Evolutionary conservation across 2,329 filamentous ascomycete species (phyloP).

Genomic region (Parafenestella ontariensis): DNA sequence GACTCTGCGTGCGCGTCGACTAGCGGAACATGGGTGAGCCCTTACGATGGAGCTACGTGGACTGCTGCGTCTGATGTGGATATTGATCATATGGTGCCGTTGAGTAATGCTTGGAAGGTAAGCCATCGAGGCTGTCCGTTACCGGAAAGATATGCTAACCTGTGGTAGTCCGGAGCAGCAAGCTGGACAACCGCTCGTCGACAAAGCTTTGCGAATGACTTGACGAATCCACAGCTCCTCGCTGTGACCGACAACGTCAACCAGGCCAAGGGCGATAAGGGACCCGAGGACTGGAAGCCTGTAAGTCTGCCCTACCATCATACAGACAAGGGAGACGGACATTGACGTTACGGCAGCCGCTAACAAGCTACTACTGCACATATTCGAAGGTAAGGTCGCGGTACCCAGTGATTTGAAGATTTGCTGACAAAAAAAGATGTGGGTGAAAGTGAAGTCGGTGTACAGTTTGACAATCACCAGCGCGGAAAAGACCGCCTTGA

Average conservation of each 20-base stretch:
- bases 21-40: slow-evolving; percentile 72
- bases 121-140: slow-evolving; percentile 19
- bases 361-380: slow-evolving; percentile 72
- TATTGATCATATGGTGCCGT: slow-evolving; percentile 83
- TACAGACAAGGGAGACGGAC: not conserved
- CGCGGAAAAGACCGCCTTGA: slow-evolving; percentile 74
- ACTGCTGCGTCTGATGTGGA: slow-evolving; percentile 73
- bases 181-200: slow-evolving; percentile 74
- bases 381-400: slow-evolving; percentile 66
- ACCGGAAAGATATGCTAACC: not conserved
- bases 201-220: slow-evolving; percentile 77
- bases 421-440: slow-evolving; percentile 51
- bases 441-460: slow-evolving; percentile 78
- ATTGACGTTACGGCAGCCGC: slow-evolving; percentile 13
- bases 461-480: slow-evolving; percentile 73
- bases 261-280: slow-evolving; percentile 73
- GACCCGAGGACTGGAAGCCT: slow-evolving; percentile 80
- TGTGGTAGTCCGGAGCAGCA: slow-evolving; percentile 67
- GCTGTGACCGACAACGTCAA: slow-evolving; percentile 83
- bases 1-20: slow-evolving; percentile 67
- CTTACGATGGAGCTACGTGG: slow-evolving; percentile 78
- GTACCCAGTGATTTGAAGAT: not conserved
- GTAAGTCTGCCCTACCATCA: not conserved
- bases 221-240: slow-evolving; percentile 76
- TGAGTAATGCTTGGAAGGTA: slow-evolving; percentile 81